Conservation (phyloP, 805 yeast species). For the Myxozyma kluyveri region DNA sequence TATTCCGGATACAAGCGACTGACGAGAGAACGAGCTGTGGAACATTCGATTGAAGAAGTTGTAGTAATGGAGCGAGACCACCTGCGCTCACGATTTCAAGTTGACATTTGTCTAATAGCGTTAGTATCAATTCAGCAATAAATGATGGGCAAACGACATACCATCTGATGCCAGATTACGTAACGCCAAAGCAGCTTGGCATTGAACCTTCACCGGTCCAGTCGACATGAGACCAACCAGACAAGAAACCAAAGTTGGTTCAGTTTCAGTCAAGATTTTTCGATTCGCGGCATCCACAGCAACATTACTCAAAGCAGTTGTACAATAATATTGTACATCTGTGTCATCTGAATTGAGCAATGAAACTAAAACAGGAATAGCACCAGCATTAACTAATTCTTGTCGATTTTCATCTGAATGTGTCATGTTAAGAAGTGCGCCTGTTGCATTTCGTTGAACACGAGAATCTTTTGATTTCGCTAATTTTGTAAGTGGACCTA, state of each 20-base stretch:
- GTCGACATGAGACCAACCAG: constrained; percentile 90
- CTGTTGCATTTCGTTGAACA: constrained; percentile 98
- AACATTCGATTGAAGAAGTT: constrained; percentile 83
- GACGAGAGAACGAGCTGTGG: constrained; percentile 86
- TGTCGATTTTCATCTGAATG: constrained; percentile 95
- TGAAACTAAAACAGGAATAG: constrained; percentile 92
- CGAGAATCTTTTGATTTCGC: constrained; percentile 93
- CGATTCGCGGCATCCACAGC: constrained; percentile 95
- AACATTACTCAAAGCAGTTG: constrained; percentile 93
- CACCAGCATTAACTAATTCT: constrained; percentile 95
- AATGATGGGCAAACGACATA: not conserved
- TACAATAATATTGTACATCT: constrained; percentile 97
- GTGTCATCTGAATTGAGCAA: constrained; percentile 82
- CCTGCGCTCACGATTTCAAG: constrained; percentile 93
- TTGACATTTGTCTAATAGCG: constrained; percentile 65
- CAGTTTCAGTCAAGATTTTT: constrained; percentile 82
- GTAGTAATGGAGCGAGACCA: constrained; percentile 91
- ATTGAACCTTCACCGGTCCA: constrained; percentile 89
- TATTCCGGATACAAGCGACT: constrained; percentile 96
- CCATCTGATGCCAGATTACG: constrained; percentile 93
- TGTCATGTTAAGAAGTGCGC: constrained; percentile 96
- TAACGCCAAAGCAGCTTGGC: constrained; percentile 95
- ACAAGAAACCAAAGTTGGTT: constrained; percentile 85
- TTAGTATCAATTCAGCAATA: not conserved
- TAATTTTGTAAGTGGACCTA: constrained; percentile 87